Base-by-base conservation (phyloP, 2,329 filamentous ascomycete genomes). In the Malbranchea zuffiana region DNA sequence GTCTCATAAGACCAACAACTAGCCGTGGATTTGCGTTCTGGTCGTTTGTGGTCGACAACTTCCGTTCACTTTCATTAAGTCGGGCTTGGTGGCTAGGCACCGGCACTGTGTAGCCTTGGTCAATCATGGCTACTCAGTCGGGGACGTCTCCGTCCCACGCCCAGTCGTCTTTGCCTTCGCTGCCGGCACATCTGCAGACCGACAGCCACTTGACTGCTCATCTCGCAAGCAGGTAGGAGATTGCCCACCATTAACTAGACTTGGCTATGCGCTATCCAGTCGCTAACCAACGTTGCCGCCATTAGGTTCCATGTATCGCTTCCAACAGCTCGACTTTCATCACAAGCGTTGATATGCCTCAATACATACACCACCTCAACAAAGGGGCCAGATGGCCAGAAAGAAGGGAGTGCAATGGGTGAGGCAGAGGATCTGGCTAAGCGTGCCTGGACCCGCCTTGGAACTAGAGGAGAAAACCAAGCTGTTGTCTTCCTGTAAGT, bases 301-400 rank as follows among this genome's bases (percentile, higher is more conserved):
- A 78, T 75, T 59, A 85, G 88, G 37, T 98, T 94, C 61, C 90
- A 98, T 65, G 82, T 92, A 36, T 82, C 83, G 37, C 67, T 90
- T 41, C 86, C 90, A 6, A 93, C 87, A 1, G 85, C 90, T 36
- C 76, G 77, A 32, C 75, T 98, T 12, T 95, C 87, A 1, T 93
- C 86, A 1, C 87, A 96, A 56, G 90, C 81, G 32, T 72, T 96
- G 49, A 80, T 98, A 54, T 82, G 83, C 35, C 69, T 98, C 46
- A 98, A 98, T 66, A 98, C 87, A 13, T 96, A 93, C 59, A 88
- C 84, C 7, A 83, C 84, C 7, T 88, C 88, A 1, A 73, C 80
- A 37, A 87, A 86, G 55, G 88, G 87, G 15, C 76, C 82, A 3
- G 85, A 95, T 82, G 88, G 88, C 48, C 79, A 76, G 41, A 90